A percentile compares a stretch with the other conserved stretches of the same genome.
phyloP scores from a whole-genome alignment of 768 basidiomycete species.

The Psilocybe sp. region DNA sequence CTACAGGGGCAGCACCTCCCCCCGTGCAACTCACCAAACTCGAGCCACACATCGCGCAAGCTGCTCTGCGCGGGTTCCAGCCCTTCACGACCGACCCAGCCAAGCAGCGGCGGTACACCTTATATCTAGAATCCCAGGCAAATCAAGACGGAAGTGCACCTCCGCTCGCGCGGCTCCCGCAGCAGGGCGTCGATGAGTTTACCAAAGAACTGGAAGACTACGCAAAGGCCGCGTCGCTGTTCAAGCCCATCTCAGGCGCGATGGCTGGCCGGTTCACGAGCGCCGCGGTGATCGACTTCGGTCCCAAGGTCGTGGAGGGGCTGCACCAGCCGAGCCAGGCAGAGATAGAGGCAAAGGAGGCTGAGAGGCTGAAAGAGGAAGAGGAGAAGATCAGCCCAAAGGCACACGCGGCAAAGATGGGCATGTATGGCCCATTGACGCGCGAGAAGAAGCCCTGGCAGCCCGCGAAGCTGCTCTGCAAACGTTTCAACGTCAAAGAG shows the following conservation, averaged over 20 bases:
- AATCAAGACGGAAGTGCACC: conserved; percentile 40
- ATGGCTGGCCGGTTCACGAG: conserved; percentile 95
- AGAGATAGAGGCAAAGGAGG: conserved; percentile 42
- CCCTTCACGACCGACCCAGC: conserved; percentile 75
- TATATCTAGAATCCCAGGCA: conserved; percentile 77
- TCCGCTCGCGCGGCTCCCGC: conserved; percentile 49
- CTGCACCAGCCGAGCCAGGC: conserved; percentile 56
- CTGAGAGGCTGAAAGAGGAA: conserved; percentile 36
- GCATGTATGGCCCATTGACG: conserved; percentile 90
- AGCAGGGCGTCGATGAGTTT: conserved; percentile 65
- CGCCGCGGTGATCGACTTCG: conserved; percentile 68
- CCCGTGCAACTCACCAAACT: conserved; percentile 45
- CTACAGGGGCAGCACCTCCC: conserved; percentile 20
- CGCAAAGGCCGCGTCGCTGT: conserved; percentile 81
- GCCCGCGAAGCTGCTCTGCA: conserved; percentile 85
- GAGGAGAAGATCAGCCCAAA: conserved; percentile 71
- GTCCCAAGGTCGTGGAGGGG: conserved; percentile 62
- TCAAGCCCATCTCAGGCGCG: conserved; percentile 87
- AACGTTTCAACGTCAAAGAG: conserved; percentile 90
- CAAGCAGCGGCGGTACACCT: conserved; percentile 84
- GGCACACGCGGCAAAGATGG: conserved; percentile 76
- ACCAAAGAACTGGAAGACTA: conserved; percentile 85
- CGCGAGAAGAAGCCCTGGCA: conserved; percentile 73
- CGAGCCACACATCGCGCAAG: conserved; percentile 79
- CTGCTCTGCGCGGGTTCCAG: conserved; percentile 86